Evolutionary conservation across 1,139 yeast species (phyloP).

Genomic region (Geotrichum europaeum): DNA sequence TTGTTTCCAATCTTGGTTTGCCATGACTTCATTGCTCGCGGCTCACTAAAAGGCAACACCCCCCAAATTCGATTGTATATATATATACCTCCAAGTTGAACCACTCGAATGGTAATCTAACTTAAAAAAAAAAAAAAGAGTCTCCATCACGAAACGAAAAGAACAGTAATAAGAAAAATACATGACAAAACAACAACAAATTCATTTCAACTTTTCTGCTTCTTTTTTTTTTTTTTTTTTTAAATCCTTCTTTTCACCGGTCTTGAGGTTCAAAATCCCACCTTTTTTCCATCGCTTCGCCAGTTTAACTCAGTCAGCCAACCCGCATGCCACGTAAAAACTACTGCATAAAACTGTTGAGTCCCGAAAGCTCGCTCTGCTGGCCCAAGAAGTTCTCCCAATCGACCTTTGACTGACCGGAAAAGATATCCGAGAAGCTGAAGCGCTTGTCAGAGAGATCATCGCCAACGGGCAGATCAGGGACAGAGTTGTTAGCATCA

Average conservation of each 20-base stretch:
- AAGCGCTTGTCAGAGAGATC: neutral
- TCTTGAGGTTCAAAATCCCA: neutral
- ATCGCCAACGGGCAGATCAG: neutral
- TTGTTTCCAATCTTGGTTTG: neutral
- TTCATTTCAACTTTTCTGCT: neutral
- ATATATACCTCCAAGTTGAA: too few relatives aligned
- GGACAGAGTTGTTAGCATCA: neutral
- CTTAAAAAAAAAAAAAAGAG: too few relatives aligned
- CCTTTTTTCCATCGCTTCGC: neutral
- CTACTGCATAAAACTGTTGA: slow-evolving; percentile 5
- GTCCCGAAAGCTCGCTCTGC: slow-evolving; percentile 5
- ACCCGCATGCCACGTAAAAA: neutral
- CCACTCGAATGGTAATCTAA: neutral
- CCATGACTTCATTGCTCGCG: neutral
- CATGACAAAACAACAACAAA: neutral
- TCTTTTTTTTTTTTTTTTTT: too few relatives aligned
- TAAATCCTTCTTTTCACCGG: neutral
- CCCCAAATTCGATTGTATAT: too few relatives aligned
- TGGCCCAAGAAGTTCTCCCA: slow-evolving; percentile 7
- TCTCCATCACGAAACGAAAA: neutral
- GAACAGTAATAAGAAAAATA: neutral
- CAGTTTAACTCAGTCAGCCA: neutral
- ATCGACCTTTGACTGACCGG: slow-evolving; percentile 5
- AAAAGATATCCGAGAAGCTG: slow-evolving; percentile 1
- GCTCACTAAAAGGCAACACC: neutral